Percentiles rank a stretch among this genome's conserved stretches.
These are phyloP conservation scores for Malassezia japonica DNA, from an alignment of 1,284 basidiomycete genomes.

Conservation along the genomic window DNA sequence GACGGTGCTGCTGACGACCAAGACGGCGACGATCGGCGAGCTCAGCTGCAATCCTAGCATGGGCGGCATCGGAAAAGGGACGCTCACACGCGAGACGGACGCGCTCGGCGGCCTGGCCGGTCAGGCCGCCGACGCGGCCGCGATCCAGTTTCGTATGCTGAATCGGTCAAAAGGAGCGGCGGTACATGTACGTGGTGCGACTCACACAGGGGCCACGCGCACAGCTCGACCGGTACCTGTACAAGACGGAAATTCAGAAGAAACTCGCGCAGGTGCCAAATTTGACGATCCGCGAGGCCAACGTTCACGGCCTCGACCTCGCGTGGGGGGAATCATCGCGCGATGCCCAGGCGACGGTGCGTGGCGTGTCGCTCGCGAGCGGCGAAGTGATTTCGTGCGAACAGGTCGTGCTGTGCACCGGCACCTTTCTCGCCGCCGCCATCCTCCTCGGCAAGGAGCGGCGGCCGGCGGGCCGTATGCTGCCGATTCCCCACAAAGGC, in stretches of 20 bases:
- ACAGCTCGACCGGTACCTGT: conserved; percentile 73
- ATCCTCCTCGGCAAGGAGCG: conserved; percentile 73
- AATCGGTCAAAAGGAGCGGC: conserved; percentile 77
- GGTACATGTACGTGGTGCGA: no score
- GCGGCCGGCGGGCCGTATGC: conserved; percentile 71
- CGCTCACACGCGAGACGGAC: conserved; percentile 74
- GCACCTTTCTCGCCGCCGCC: conserved; percentile 78
- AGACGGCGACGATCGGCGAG: conserved; percentile 68
- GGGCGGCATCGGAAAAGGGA: conserved; percentile 71
- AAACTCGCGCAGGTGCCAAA: conserved; percentile 59
- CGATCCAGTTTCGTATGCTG: conserved; percentile 74
- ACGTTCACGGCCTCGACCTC: conserved; percentile 69
- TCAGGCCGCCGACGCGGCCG: conserved; percentile 60
- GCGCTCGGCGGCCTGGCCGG: conserved; percentile 63
- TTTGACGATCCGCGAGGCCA: conserved; percentile 62
- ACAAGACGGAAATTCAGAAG: conserved; percentile 70
- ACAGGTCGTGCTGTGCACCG: conserved; percentile 75
- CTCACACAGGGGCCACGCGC: no score
- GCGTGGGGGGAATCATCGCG: conserved; percentile 48
- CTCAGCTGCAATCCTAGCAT: conserved; percentile 70
- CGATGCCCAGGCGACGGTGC: conserved; percentile 54
- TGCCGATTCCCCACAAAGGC: conserved; percentile 58
- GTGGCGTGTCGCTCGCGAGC: conserved; percentile 62
- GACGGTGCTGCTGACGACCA: conserved; percentile 71
- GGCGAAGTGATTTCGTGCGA: conserved; percentile 69